These are phyloP conservation scores for Hygrophila difformis DNA, from an alignment of 257 asterid genomes.

Conservation along the genomic window DNA sequence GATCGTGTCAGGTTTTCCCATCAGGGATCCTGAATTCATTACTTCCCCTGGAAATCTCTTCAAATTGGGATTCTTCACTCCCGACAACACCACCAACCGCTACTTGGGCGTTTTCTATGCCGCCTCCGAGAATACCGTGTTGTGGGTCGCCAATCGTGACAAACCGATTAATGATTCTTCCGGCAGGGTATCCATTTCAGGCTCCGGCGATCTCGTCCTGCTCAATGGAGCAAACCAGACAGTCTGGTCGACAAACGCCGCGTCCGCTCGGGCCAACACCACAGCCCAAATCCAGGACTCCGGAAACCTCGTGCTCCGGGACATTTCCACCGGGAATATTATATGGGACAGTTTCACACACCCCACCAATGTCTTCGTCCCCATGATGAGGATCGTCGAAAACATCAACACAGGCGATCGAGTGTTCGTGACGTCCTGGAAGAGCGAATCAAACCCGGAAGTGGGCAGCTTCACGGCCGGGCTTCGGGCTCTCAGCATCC, in stretches of 20 bases:
- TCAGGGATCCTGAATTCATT: constrained; percentile 21
- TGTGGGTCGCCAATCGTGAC: constrained; percentile 38
- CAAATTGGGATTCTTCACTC: constrained; percentile 36
- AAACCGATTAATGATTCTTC: constrained; percentile 24
- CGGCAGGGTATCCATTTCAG: constrained; percentile 11
- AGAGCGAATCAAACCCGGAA: constrained; percentile 22
- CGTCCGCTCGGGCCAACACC: constrained; percentile 17
- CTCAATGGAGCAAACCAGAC: constrained; percentile 12
- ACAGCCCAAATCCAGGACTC: constrained; percentile 22
- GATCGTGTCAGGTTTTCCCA: constrained; percentile 8
- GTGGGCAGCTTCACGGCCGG: constrained; percentile 30
- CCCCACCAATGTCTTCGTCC: constrained; percentile 28
- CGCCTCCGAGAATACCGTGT: constrained; percentile 18
- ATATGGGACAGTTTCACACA: constrained; percentile 39
- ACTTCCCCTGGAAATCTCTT: constrained; percentile 15
- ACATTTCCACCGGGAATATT: constrained; percentile 12
- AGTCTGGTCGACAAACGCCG: constrained; percentile 26
- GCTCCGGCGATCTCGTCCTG: constrained; percentile 26
- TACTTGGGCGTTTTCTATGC: constrained; percentile 19
- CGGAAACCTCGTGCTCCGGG: constrained; percentile 31
- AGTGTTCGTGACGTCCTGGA: constrained; percentile 35
- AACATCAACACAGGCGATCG: constrained; percentile 22
- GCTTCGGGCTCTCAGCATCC: constrained; percentile 24
- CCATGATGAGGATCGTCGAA: constrained; percentile 27
- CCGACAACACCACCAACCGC: constrained; percentile 28